Conservation (phyloP, 129 eudicot species). For the sunflower (Helianthus annuus) region HanXRQr2.0-SUNRISE NC_035437.2:83087710-83088209, state of each 20-base stretch:
- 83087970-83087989: slow-evolving; percentile 82
- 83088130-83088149: slow-evolving; percentile 76
- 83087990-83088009: slow-evolving; percentile 60
- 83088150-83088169: slow-evolving; percentile 96
- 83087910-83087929: slow-evolving; percentile 94
- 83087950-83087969: slow-evolving; percentile 78
- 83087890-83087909: slow-evolving; percentile 97
- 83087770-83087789: slow-evolving; percentile 91
- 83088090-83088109: slow-evolving; percentile 88
- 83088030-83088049: slow-evolving; percentile 81
- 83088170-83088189: slow-evolving; percentile 99
- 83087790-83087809: slow-evolving; percentile 87
- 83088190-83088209: slow-evolving; percentile 95
- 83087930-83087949: slow-evolving; percentile 91
- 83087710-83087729: slow-evolving; percentile 85
- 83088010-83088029: slow-evolving; percentile 56
- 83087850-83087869: slow-evolving; percentile 89
- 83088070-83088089: slow-evolving; percentile 96
- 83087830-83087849: slow-evolving; percentile 78
- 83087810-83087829: slow-evolving; percentile 76
- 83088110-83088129: slow-evolving; percentile 84
- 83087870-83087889: slow-evolving; percentile 99
- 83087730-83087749: slow-evolving; percentile 85
- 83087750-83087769: slow-evolving; percentile 97
- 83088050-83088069: slow-evolving; percentile 86